Evolutionary conservation across 768 basidiomycete genomes (phyloP).

Genomic region (Vishniacozyma victoriae): DNA sequence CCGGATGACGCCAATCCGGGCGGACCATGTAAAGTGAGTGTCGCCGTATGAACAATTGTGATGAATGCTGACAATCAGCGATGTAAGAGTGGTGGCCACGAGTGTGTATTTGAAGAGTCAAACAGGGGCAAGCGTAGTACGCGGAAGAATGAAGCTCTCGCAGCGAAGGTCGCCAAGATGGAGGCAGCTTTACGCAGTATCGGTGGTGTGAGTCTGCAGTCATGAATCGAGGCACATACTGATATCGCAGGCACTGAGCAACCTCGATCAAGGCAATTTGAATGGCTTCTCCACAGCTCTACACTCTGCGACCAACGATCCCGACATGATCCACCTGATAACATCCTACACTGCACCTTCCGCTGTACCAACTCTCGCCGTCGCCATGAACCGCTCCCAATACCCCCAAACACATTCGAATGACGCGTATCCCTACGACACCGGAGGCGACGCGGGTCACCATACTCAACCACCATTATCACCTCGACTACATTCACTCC

Average conservation of each 20-base stretch:
- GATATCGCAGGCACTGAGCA: slow-evolving; percentile 22
- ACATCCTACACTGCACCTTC: slow-evolving; percentile 35
- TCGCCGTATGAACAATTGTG: too few species aligned
- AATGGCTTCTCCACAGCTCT: slow-evolving; percentile 38
- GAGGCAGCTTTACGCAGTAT: slow-evolving; percentile 35
- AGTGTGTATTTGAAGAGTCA: slow-evolving; percentile 94
- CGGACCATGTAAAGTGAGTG: slow-evolving; percentile 40
- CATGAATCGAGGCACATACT: neutral
- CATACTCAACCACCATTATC: slow-evolving; percentile 52
- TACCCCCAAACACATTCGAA: slow-evolving; percentile 14
- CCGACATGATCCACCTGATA: slow-evolving; percentile 37
- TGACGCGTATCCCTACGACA: slow-evolving; percentile 10
- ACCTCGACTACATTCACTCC: slow-evolving; percentile 81
- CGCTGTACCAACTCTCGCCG: slow-evolving; percentile 29
- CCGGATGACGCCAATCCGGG: slow-evolving; percentile 34
- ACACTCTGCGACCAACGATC: slow-evolving; percentile 21
- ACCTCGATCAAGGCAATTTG: slow-evolving; percentile 33
- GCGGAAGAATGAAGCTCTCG: slow-evolving; percentile 38
- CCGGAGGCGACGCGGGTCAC: slow-evolving; percentile 22
- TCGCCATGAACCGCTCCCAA: slow-evolving; percentile 29
- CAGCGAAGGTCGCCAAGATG: slow-evolving; percentile 30
- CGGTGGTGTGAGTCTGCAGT: slow-evolving; percentile 26
- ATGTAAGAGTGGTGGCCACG: slow-evolving; percentile 51
- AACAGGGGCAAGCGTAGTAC: slow-evolving; percentile 82
- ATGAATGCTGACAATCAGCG: slow-evolving; percentile 15